phyloP scores from a whole-genome alignment of 108 stramenopile species.

The Fragilaria radians region DNA sequence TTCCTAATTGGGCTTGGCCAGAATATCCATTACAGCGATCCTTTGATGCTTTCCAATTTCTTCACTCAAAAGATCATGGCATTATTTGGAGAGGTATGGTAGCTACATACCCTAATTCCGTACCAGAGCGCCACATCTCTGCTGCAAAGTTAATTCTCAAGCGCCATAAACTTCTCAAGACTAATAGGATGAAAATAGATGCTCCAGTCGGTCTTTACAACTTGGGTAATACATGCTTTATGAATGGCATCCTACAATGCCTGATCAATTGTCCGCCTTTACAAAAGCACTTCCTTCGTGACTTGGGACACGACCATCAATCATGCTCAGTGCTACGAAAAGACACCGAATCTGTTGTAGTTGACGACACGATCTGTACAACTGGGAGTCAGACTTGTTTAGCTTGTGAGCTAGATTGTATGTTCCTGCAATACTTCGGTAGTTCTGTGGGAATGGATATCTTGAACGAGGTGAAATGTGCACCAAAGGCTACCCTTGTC shows the following conservation, averaged over 20 bases:
- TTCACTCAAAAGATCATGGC: slow-evolving; percentile 49
- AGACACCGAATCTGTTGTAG: neutral
- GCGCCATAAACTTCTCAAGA: slow-evolving; percentile 9
- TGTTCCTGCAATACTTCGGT: slow-evolving; percentile 65
- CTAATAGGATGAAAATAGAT: slow-evolving; percentile 8
- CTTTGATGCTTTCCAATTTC: slow-evolving; percentile 61
- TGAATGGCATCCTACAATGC: slow-evolving; percentile 78
- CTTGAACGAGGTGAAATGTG: slow-evolving; percentile 23
- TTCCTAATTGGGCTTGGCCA: slow-evolving; percentile 55
- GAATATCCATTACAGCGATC: slow-evolving; percentile 51
- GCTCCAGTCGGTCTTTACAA: slow-evolving; percentile 83
- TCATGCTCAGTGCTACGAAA: slow-evolving; percentile 32
- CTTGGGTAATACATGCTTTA: slow-evolving; percentile 86
- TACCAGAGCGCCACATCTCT: slow-evolving; percentile 44
- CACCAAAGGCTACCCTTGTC: too few relatives aligned
- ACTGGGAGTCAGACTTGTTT: slow-evolving; percentile 27
- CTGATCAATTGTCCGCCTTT: slow-evolving; percentile 59
- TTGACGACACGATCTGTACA: neutral
- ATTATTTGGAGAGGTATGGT: slow-evolving; percentile 68
- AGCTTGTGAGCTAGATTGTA: slow-evolving; percentile 65
- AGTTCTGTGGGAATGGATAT: slow-evolving; percentile 52
- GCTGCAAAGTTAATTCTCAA: slow-evolving; percentile 36
- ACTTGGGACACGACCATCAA: slow-evolving; percentile 37
- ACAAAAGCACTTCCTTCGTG: slow-evolving; percentile 58
- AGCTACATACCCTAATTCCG: slow-evolving; percentile 58